These are phyloP conservation scores for Rasamsonia emersonii DNA, from an alignment of 2,329 filamentous ascomycete genomes.

Conservation along the genomic window DNA sequence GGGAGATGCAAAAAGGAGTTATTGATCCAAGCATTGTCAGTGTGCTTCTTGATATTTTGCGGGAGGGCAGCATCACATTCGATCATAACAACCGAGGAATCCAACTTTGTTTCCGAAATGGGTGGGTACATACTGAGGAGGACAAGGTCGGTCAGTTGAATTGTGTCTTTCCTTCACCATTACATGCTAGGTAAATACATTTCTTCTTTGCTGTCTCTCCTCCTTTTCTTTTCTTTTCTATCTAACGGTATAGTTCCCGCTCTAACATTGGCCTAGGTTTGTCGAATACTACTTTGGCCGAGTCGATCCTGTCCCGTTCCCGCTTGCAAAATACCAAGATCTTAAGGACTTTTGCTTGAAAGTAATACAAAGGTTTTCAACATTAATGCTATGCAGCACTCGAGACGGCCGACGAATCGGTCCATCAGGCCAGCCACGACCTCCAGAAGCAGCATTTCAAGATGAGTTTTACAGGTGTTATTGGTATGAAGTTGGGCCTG, in stretches of 20 bases:
- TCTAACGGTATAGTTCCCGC: background rate
- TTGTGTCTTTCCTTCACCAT: background rate
- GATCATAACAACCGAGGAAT: background rate
- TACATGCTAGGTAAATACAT: background rate
- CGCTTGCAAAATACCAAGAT: background rate
- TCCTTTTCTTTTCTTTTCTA: background rate
- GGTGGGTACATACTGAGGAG: background rate
- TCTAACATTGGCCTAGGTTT: background rate
- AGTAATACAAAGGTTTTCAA: constrained; percentile 1
- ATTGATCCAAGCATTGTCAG: background rate
- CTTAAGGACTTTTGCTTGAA: background rate
- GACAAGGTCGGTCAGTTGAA: background rate
- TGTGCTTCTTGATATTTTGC: constrained; percentile 1
- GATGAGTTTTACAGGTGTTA: constrained; percentile 8
- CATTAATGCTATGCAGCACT: background rate
- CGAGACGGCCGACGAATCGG: constrained; percentile 2
- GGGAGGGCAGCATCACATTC: background rate
- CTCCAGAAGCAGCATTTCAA: background rate
- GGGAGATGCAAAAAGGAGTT: background rate
- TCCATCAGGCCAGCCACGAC: background rate
- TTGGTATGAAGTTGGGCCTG: constrained; percentile 1
- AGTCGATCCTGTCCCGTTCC: background rate
- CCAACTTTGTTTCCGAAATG: constrained; percentile 1
- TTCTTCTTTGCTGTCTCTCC: background rate
- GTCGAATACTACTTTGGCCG: constrained; percentile 3